Evolutionary conservation across 2,329 filamentous ascomycete species (phyloP), one percentile per base, ranked within the genome.

Genomic region (Calonectria pauciramosa): DNA sequence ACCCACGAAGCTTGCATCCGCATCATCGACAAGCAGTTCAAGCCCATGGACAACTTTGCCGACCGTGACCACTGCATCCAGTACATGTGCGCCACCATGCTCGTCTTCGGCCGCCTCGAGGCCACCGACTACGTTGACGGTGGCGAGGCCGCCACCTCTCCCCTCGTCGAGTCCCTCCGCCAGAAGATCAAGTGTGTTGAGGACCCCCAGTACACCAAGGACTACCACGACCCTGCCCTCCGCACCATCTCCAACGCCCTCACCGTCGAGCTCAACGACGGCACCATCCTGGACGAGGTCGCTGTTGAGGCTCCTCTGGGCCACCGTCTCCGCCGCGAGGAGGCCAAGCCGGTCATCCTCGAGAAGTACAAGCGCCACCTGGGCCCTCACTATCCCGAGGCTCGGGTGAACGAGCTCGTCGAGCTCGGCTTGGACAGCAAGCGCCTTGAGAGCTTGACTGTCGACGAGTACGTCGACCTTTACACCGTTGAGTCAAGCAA

Each of bases 21-120:
- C 83, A 99, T 99, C 88, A 99, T 99, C 83, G 97, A 99, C 92
- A 99, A 99, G 91, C 97, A 99, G 89, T 97, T 98, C 91, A 99
- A 98, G 92, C 93, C 96, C 81, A 98, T 99, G 95, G 96, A 98
- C 90, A 99, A 99, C 93, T 99, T 99, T 84, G 97, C 97, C 83
- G 97, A 99, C 88, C 96, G 97, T 83, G 97, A 99, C 88, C 97
- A 99, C 91, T 99, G 97, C 89, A 96, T 99, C 80, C 97, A 99
- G 89, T 99, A 99, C 92, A 99, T 99, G 97, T 95, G 95, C 84
- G 90, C 96, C 78, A 96, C 95, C 82, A 99, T 99, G 96, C 94
- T 99, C 80, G 94, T 94, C 80, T 99, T 96, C 87, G 95, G 97
- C 86, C 96, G 97, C 79, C 94, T 99, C 77, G 94, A 96, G 82